These are phyloP conservation scores for Phytophthora quininea DNA, from an alignment of 352 stramenopile genomes.

Conservation along the genomic window DNA sequence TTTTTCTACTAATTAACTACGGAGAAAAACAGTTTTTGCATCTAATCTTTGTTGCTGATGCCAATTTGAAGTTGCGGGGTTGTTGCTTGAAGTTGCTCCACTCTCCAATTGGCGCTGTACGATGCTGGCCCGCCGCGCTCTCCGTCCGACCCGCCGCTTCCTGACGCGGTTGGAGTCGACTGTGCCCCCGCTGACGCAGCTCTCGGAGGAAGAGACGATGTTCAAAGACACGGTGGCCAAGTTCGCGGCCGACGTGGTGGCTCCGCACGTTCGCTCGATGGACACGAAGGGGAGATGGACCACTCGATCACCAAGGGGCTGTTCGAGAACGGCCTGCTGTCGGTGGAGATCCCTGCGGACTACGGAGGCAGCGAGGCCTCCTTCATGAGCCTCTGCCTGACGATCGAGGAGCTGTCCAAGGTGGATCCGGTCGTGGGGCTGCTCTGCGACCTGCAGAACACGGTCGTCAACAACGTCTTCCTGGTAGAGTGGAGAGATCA, in stretches of 20 bases:
- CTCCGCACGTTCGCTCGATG: constrained; percentile 92
- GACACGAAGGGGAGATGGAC: constrained; percentile 92
- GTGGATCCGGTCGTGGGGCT: constrained; percentile 95
- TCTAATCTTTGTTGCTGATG: too few relatives aligned
- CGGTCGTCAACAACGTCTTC: constrained; percentile 96
- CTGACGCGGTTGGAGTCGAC: constrained; percentile 32
- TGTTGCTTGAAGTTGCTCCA: too few relatives aligned
- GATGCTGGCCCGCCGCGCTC: neutral
- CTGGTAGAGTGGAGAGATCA: constrained; percentile 37
- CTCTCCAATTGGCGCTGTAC: too few relatives aligned
- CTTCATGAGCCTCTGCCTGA: constrained; percentile 95
- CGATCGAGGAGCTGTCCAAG: constrained; percentile 96
- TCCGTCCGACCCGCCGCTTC: neutral
- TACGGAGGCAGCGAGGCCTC: constrained; percentile 92
- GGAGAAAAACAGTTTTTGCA: too few relatives aligned
- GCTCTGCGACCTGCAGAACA: constrained; percentile 96
- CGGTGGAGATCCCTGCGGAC: constrained; percentile 95
- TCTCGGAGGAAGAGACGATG: constrained; percentile 75
- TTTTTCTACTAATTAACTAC: too few relatives aligned
- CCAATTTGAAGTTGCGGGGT: too few relatives aligned
- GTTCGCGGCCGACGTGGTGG: constrained; percentile 88
- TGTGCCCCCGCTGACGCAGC: constrained; percentile 49
- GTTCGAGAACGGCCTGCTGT: constrained; percentile 95
- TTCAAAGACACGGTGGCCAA: constrained; percentile 78
- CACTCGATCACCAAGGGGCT: constrained; percentile 90